A percentile compares a stretch with the other conserved stretches of the same genome.
Evolutionary conservation across 345 rosid species (phyloP).

Genomic region (Conringia planisiliqua): DNA sequence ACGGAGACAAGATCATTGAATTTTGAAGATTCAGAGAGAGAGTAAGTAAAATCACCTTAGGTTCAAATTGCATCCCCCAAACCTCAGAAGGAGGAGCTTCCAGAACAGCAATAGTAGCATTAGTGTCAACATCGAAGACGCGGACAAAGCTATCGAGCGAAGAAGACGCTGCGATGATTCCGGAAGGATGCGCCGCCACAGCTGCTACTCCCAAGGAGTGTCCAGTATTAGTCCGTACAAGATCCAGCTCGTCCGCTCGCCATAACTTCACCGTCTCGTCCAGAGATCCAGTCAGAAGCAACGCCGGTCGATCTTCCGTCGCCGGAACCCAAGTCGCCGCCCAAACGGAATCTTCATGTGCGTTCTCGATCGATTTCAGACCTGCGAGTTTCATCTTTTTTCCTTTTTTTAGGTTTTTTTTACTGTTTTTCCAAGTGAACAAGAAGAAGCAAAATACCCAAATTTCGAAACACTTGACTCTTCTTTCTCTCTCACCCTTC

Average conservation of each 20-base stretch:
- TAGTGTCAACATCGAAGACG: conserved; percentile 92
- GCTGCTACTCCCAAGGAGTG: conserved; percentile 93
- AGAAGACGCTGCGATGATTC: conserved; percentile 86
- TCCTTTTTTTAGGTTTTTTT: background rate
- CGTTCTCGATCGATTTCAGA: conserved; percentile 70
- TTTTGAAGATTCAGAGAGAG: background rate
- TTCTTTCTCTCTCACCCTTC: background rate
- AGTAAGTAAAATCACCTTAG: conserved; percentile 48
- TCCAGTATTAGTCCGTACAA: conserved; percentile 80
- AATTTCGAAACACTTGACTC: conserved; percentile 8
- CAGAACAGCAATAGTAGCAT: conserved; percentile 78
- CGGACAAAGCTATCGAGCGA: conserved; percentile 95
- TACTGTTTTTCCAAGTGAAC: conserved; percentile 8
- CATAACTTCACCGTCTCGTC: conserved; percentile 94
- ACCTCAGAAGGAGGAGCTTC: conserved; percentile 98
- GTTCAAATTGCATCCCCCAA: conserved; percentile 95
- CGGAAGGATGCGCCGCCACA: conserved; percentile 96
- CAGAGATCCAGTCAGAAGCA: conserved; percentile 81
- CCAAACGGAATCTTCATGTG: conserved; percentile 95
- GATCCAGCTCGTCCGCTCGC: conserved; percentile 73
- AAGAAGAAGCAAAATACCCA: background rate
- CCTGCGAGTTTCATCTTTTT: conserved; percentile 80
- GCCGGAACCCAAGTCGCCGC: conserved; percentile 88
- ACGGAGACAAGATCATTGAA: background rate
- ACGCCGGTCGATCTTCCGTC: conserved; percentile 58